Percentiles rank a stretch among this genome's conserved stretches.
Conservation (phyloP, 2,329 filamentous ascomycete species). For the Aspergillus sp. region DNA sequence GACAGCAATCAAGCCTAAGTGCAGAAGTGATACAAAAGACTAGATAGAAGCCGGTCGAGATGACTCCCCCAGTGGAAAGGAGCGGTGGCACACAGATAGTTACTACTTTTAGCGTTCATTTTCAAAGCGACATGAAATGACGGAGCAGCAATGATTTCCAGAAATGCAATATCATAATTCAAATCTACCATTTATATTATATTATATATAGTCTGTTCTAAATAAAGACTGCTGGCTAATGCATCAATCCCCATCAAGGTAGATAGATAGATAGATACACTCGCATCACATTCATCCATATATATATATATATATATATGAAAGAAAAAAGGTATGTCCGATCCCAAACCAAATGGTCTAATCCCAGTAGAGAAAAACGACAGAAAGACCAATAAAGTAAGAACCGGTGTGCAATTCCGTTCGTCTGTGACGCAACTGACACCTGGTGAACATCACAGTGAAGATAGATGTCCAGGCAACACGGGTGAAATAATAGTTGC, state of each 20-base stretch:
- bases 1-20: neutral
- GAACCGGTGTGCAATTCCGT: slow-evolving; percentile 74
- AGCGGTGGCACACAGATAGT: too few species aligned
- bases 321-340: slow-evolving; percentile 49
- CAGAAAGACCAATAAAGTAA: slow-evolving; percentile 51
- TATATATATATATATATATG: too few species aligned
- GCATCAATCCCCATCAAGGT: neutral
- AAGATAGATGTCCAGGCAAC: slow-evolving; percentile 68
- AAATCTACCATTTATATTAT: neutral
- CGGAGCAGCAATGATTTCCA: too few species aligned
- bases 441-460: slow-evolving; percentile 58
- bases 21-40: neutral
- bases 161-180: neutral
- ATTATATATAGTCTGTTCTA: too few species aligned
- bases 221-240: too few species aligned
- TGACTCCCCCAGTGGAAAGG: too few species aligned
- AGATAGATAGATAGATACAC: neutral
- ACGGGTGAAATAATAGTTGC: slow-evolving; percentile 70
- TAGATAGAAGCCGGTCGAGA: too few species aligned
- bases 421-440: slow-evolving; percentile 78
- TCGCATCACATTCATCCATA: neutral
- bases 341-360: slow-evolving; percentile 53
- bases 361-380: slow-evolving; percentile 41
- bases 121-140: neutral
- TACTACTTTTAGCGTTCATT: too few species aligned